A percentile compares a stretch with the other conserved stretches of the same genome.
These are phyloP conservation scores for Monosporozyma siamensis DNA, from an alignment of 805 yeast genomes.

Conservation along the genomic window DNA sequence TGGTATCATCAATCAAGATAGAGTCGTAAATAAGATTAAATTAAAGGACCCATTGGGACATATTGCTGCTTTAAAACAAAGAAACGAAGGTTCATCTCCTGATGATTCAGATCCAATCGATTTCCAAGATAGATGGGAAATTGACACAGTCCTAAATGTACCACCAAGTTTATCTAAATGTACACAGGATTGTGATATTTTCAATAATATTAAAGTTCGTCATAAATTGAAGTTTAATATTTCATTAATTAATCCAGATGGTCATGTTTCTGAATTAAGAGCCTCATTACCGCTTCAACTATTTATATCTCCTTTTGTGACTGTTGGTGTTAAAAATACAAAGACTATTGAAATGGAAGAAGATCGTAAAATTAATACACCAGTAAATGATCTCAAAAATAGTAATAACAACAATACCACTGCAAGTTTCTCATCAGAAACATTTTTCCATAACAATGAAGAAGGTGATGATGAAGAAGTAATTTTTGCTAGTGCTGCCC, in stretches of 20 bases:
- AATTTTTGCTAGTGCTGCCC: slow-evolving; percentile 31
- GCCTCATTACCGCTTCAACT: slow-evolving; percentile 79
- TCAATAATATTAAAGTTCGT: slow-evolving; percentile 64
- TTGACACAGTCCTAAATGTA: slow-evolving; percentile 47
- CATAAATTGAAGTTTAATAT: slow-evolving; percentile 82
- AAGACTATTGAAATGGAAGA: slow-evolving; percentile 6
- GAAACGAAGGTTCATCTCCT: slow-evolving; percentile 13
- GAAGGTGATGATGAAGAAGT: slow-evolving; percentile 31
- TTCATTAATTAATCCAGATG: slow-evolving; percentile 77
- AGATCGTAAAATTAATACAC: slow-evolving; percentile 1
- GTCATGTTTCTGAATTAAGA: slow-evolving; percentile 84
- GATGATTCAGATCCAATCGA: slow-evolving; percentile 4
- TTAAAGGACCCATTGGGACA: slow-evolving; percentile 32
- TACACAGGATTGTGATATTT: slow-evolving; percentile 79
- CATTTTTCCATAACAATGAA: slow-evolving; percentile 7
- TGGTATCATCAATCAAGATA: slow-evolving; percentile 52
- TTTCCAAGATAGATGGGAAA: slow-evolving; percentile 63
- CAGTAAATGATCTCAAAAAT: slow-evolving; percentile 1
- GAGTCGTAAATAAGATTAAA: slow-evolving; percentile 47
- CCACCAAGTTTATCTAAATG: slow-evolving; percentile 69
- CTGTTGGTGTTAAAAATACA: slow-evolving; percentile 35
- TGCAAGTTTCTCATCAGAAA: slow-evolving; percentile 5
- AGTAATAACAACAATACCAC: slow-evolving; percentile 11
- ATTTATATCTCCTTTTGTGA: slow-evolving; percentile 75
- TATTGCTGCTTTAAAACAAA: slow-evolving; percentile 17